These are phyloP conservation scores for Conoideocrella luteorostrata DNA, from an alignment of 2,329 filamentous ascomycete species.

Conservation along the genomic window DNA sequence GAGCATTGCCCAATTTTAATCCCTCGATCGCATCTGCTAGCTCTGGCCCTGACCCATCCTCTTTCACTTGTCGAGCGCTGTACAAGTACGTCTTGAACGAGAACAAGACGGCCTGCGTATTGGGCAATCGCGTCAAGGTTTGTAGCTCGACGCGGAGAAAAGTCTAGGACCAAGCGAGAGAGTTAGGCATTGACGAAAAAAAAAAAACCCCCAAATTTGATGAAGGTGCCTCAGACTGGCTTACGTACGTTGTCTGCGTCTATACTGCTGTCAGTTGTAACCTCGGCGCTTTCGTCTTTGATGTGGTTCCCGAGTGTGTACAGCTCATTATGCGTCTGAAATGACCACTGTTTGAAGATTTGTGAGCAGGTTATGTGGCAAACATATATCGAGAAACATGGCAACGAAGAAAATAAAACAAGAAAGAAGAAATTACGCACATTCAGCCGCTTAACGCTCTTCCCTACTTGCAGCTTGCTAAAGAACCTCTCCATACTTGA, in stretches of 20 bases:
- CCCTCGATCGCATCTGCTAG: constrained; percentile 49
- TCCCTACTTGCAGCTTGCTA: constrained; percentile 38
- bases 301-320: constrained; percentile 34
- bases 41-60: constrained; percentile 38
- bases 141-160: constrained; percentile 44
- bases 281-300: constrained; percentile 22
- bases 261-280: constrained; percentile 28
- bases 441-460: constrained; percentile 43
- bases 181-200: too few relatives aligned
- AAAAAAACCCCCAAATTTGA: neutral
- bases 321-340: constrained; percentile 37
- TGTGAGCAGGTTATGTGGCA: too few relatives aligned
- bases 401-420: too few relatives aligned
- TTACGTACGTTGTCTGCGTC: constrained; percentile 30
- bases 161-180: constrained; percentile 24
- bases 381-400: too few relatives aligned
- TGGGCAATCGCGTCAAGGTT: constrained; percentile 42
- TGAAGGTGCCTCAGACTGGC: neutral
- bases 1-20: constrained; percentile 42
- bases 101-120: constrained; percentile 41
- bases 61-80: constrained; percentile 39
- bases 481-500: constrained; percentile 51
- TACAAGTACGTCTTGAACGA: constrained; percentile 52
- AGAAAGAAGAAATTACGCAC: constrained; percentile 21
- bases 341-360: constrained; percentile 47